Base-by-base conservation (phyloP, 1,139 yeast species). In the Geotrichum bryndzae region DNA sequence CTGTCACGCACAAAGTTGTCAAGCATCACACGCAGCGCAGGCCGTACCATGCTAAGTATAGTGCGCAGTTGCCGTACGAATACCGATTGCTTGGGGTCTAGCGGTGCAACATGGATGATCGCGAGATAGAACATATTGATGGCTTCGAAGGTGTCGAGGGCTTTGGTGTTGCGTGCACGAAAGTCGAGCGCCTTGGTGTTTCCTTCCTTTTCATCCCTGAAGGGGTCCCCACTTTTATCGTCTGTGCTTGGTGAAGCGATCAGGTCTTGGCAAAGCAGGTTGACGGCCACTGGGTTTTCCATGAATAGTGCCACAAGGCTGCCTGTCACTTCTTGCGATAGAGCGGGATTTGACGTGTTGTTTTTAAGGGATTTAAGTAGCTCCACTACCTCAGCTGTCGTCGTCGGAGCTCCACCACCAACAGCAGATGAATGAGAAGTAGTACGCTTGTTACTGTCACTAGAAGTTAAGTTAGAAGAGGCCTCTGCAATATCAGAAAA, bases 231-330 rank as follows among this genome's bases (percentile, higher is more conserved):
- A 3, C 22, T 41, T 41, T 41, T 11, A 2, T 41, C 6, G 3
- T 41, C 46, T 13, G 46, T 11, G 46, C 46, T 41, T 15, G 46
- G 46, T 4, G 46, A 41, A 15, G 46, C 46, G 18, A 41, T 41
- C 11, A 55, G 46, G 50, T 55, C 57, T 2, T n/a, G 27, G 6
- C 48, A 38, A 8, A 55, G 41, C 22, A 55, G 27, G 45, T 55
- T 55, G 29, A 55, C 18, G n/a, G 57, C 57, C 23, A 54, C 25
- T n/a, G 45, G 57, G 15, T 25, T 46, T 13, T 48, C 25, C n/a
- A 27, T n/a, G 22, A 55, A 55, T 8, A 15, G 27, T 6, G 13
- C 15, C 10, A 55, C 22, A 6, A 55, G 53, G 8, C 13, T 35
- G 3, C 25, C 18, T 2, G 23, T 22, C 11, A 29, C 10, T 31